Base-by-base conservation (phyloP, 2,329 filamentous ascomycete species). In the Diaporthe ampelina region DNA sequence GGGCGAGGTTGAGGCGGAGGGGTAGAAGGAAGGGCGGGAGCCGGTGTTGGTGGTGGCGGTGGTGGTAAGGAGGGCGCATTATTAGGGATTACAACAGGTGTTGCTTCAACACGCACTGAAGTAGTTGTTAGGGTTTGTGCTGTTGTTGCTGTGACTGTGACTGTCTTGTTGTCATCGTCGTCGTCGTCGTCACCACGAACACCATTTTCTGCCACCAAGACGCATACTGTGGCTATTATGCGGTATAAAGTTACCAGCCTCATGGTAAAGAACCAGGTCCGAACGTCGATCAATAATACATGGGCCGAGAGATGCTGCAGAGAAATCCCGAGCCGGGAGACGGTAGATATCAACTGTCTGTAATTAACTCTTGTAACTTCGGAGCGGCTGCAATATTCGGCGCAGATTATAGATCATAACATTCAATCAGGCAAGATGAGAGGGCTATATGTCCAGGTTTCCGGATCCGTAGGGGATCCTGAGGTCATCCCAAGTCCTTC, bases 221-320 rank as follows among this genome's bases (percentile, higher is more conserved):
- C 45, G 29, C 63, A 52, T 48, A 50, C 63, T 35, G 63, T 67
- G 63, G 63, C 63, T 37, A 67, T 24, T 19, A 67, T 32, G n/a
- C 45, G 45, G 8, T 67, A 67, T 19, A 67, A 13, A 37, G 29
- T 67, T 67, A 67, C 63, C 63, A 67, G 63, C 63, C 63, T 67
- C 63, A 67, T 67, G 26, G 17, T 52, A 37, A 52, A 67, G 45
- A 52, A 3, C 63, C 63, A 52, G 13, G 8, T 67, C 45, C 21
- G 2, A 11, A 52, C 29, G 21, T 67, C 63, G 45, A 67, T 67
- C 63, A 67, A 52, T 37, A 24, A 52, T 9, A 32, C 45, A 67
- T 67, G 8, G 29, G 43, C 24, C 11, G 29, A 26, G 50, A 52
- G 29, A 37, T 37, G 13, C 32, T 67, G 21, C 6, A 40, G 29